Base-by-base conservation (phyloP, 306 rosid species). In the Crotalaria pallida region DNA sequence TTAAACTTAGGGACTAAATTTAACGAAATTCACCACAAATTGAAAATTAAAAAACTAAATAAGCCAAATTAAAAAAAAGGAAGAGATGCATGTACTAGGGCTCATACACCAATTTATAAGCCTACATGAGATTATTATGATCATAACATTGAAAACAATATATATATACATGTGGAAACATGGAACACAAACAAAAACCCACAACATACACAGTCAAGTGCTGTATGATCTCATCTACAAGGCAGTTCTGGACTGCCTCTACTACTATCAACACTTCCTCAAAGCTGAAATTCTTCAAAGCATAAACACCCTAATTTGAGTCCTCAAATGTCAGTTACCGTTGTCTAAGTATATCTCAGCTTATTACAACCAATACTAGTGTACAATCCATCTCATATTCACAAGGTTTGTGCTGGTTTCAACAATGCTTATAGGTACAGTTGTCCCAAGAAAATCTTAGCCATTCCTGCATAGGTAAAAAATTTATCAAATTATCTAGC, bases 301-400 rank as follows among this genome's bases (percentile, higher is more conserved):
- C 83, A 78, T 77, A 70, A 60, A 65, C 74, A 73, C 67, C 63
- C 83, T 81, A 77, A 66, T 69, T 73, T 50, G 60, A 50, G 76
- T 77, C 76, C 80, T 76, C 86, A 78, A 80, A 77, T 58, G 83
- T 78, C 84, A 80, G 87, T 41, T 49, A 75, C 71, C 81, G 68
- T 34, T 74, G 75, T 58, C 77, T 71, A 65, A 8, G 80, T 81
- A 72, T 80, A 71, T 79, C 89, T 83, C 84, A 55, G 73, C 86
- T 85, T 78, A 85, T 80, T 84, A 82, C 91, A 82, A 82, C 38
- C 88, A 80, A 81, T 65, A 79, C 83, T 77, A 81, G 89, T 80
- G 85, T 86, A 88, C 89, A 82, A 73, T 68, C 81, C 85, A 44
- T 65, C 84, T 80, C 77, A 71, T 89, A 89, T 89, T 87, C 91